Evolutionary conservation across 768 basidiomycete genomes (phyloP), one percentile per base, ranked within the genome.

Genomic region (Auriculariales sp.): DNA sequence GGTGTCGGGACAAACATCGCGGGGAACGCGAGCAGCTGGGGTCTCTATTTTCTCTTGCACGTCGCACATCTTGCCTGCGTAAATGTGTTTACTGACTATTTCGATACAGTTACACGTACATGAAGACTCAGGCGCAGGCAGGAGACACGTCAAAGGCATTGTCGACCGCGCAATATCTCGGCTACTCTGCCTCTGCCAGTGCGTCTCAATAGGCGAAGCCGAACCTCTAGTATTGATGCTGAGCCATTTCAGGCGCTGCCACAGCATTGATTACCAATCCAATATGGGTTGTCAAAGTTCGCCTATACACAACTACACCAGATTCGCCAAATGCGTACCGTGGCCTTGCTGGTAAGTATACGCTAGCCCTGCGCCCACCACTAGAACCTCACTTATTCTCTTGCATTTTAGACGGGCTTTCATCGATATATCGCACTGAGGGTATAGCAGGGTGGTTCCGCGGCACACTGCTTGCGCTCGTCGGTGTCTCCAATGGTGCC

Each of bases 151-250:
- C 68, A 36, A 72, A 73, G 52, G 70, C 76, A 39, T 68, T 97
- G 50, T 80, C 89, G 1, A 77, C 91, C 1, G 76, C 77, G 2
- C 72, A 83, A 57, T 91, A 90, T 61, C 75, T 98, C 3, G 66
- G 93, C 29, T 95, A 85, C 61, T 85, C 92, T 34, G 93, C 95
- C 42, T 74, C 94, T 85, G 90, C 94, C 60, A 95, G 94, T 97
- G 68, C 77, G 91, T 80, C 62, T 49, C 58, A n/a, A n/a, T n/a
- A n/a, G n/a, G n/a, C n/a, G n/a, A n/a, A n/a, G n/a, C n/a, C n/a
- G n/a, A 55, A 50, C 32, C 34, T 48, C 31, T 28, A 12, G 54
- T 48, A 49, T 15, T 50, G 28, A 32, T 52, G 12, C 17, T 39
- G 25, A 28, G 25, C 5, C 28, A 12, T 25, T 12, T 32, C 57